phyloP scores from a whole-genome alignment of 106 monocot species.

The Dioscorea zingiberensis region DNA sequence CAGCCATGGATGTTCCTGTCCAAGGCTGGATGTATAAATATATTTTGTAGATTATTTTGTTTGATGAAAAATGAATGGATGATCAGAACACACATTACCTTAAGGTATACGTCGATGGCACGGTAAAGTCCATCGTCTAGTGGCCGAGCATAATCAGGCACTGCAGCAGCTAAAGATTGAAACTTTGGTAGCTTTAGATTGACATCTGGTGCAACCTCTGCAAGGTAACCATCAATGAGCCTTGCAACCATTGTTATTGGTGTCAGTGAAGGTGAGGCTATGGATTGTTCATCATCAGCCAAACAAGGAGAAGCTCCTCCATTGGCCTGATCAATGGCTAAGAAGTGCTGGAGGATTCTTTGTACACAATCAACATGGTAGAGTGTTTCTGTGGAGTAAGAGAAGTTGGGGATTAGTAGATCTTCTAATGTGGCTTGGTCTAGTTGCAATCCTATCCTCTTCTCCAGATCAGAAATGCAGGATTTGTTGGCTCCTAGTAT shows the following conservation, averaged over 20 bases:
- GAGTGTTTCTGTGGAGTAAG: constrained; percentile 27
- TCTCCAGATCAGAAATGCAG: constrained; percentile 40
- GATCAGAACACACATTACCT: constrained; percentile 33
- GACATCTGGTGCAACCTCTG: constrained; percentile 70
- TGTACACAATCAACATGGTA: constrained; percentile 46
- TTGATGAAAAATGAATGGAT: too few relatives aligned
- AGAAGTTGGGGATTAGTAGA: constrained; percentile 39
- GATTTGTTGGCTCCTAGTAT: constrained; percentile 23
- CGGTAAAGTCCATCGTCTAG: constrained; percentile 73
- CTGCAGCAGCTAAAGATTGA: constrained; percentile 36
- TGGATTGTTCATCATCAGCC: constrained; percentile 29
- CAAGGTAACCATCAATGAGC: constrained; percentile 65
- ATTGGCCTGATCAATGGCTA: constrained; percentile 28
- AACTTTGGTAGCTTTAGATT: constrained; percentile 65
- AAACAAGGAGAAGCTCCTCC: constrained; percentile 34
- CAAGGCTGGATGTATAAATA: not conserved
- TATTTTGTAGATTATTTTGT: too few relatives aligned
- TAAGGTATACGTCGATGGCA: constrained; percentile 74
- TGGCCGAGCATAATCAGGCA: constrained; percentile 66
- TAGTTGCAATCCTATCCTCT: constrained; percentile 41
- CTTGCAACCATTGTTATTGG: constrained; percentile 49
- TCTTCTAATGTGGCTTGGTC: constrained; percentile 41
- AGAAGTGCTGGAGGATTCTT: constrained; percentile 35
- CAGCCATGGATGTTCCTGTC: constrained; percentile 64
- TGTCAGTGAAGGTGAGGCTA: constrained; percentile 41